Base-by-base conservation (phyloP, 2,329 filamentous ascomycete genomes). In the Claviceps maximensis region DNA sequence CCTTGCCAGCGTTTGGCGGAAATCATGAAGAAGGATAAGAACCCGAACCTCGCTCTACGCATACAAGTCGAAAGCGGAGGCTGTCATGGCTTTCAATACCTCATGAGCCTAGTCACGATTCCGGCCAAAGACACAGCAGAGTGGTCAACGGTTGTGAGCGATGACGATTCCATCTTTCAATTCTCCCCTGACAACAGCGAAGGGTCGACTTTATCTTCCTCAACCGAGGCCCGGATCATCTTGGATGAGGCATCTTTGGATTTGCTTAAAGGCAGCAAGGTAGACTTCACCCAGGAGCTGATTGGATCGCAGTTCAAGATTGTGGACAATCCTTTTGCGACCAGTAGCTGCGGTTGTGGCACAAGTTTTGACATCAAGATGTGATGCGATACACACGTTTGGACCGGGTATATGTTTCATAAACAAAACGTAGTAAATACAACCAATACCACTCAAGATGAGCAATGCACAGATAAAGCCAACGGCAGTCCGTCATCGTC, bases 11-110 rank as follows among this genome's bases (percentile, higher is more conserved):
- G 89, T 38, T 80, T 96, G 33, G 76, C 80, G 54, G 78, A 88
- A 58, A 95, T 93, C 57, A 89, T 88, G 76, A 64, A 70, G 40
- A 80, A 82, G 60, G 83, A 87, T 61, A 63, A 67, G 19, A 94
- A 95, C 65, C 87, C 88, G 2, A 76, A 86, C 62, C 80, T 95
- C 33, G 87, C 89, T 25, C 78, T 98, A n/a, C 87, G 91, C 51
- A 87, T 98, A 59, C 84, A 87, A 56, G 90, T 98, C 54, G 89
- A 95, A 64, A 89, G 86, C 53, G 93, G 93, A 58, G 93, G 93
- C 53, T 98, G 93, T 68, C 93, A 98, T 69, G 93, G 93, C 49
- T 98, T 98, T 68, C 93, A 98, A 67, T 98, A 98, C 65, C 73
- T 95, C 47, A 95, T 98, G 87, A 87, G 84, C 17, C 77, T 97